phyloP scores from a whole-genome alignment of 257 asterid genomes.

The Jasminum sambac region DNA sequence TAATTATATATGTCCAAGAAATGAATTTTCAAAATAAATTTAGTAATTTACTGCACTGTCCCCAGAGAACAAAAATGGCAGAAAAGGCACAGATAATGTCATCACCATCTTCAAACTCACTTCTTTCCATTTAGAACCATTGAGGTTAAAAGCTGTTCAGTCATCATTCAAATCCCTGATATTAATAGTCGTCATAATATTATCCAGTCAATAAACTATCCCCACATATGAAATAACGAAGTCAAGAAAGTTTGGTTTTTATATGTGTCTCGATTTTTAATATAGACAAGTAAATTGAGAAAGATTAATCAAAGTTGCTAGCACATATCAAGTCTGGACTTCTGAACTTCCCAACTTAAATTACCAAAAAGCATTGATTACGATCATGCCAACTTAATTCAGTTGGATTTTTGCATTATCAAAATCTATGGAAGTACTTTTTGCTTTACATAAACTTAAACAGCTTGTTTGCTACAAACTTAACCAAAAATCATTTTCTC shows the following conservation, averaged over 20 bases:
- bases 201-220: neutral
- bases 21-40: neutral
- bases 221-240: neutral
- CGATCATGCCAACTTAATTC: neutral
- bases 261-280: neutral
- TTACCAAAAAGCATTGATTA: neutral
- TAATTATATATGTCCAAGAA: neutral
- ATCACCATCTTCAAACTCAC: neutral
- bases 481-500: too few species aligned
- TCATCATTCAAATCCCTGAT: neutral
- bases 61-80: neutral
- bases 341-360: neutral
- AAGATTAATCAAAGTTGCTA: neutral
- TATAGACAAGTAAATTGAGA: neutral
- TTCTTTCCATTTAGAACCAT: constrained; percentile 1
- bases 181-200: neutral
- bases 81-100: neutral
- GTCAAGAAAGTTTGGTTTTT: neutral
- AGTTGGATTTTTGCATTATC: neutral
- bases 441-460: neutral
- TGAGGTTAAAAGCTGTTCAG: neutral
- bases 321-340: neutral
- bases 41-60: neutral
- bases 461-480: too few species aligned
- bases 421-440: neutral